Evolutionary conservation across 2,329 filamentous ascomycete genomes (phyloP), one percentile per base, ranked within the genome.

Genomic region (Colletotrichum zoysiae): DNA sequence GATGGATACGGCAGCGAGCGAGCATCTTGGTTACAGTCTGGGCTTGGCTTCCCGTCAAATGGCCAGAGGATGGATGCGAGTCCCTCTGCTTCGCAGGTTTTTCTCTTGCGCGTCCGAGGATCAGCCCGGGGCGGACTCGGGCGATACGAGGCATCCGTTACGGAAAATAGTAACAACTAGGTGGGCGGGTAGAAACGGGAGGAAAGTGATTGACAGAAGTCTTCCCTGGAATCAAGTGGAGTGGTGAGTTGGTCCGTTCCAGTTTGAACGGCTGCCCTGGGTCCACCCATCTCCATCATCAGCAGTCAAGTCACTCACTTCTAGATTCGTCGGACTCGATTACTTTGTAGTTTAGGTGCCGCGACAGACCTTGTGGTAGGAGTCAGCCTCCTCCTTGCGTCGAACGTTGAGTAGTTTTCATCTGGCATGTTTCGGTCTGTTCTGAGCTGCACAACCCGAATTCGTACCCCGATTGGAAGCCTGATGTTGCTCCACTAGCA

Each of bases 81-180:
- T 62, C 16, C 30, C 30, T 56, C 48, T 60, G 40, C 59, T 40
- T 60, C 23, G 30, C 53, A 69, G 30, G 23, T 20, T 40, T 64
- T 67, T 48, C 20, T 33, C 50, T 3, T 40, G 30, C 38, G 50
- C n/a, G 59, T 30, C 9, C 11, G 20, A 38, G 23, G 20, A 38
- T 40, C 33, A 40, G 55, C 26, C 48, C 44, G 35, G 44, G 44
- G 55, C 33, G 38, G 61, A 11, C 35, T 55, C 44, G 23, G 50
- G 38, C 70, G 59, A 69, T 71, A 69, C 70, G 69, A 71, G 65
- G 70, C 20, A 46, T 51, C 18, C 44, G 51, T 55, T 55, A 33
- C 59, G 23, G 38, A 62, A 69, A 69, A 65, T 50, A n/a, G 9
- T 48, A 20, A 5, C 44, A 48, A n/a, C 20, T 48, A 46, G 9